Base-by-base conservation (phyloP, 2,329 filamentous ascomycete species). In the Claviceps purpurea region DNA sequence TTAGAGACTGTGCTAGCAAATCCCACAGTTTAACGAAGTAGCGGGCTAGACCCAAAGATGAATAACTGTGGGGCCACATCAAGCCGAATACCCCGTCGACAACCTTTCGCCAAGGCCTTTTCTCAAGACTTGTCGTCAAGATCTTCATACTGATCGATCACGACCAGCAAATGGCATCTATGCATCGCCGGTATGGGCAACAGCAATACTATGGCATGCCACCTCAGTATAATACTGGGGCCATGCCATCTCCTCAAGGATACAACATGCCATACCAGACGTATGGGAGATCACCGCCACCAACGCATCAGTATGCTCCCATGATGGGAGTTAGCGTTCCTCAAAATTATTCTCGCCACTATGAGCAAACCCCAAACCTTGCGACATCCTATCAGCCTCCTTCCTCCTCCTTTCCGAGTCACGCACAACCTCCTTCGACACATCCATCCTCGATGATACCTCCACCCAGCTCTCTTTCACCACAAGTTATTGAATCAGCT, bases 351-450 rank as follows among this genome's bases (percentile, higher is more conserved):
- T 60, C 73, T 50, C 71, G 73, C 44, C 70, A 73, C 61, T 67
- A 59, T 68, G 72, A 76, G 52, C 70, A 71, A 37, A 78, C 76
- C 50, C 75, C 77, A n/a, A 72, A 68, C 48, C 66, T 78, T 64
- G 72, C 77, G 51, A 73, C 80, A 52, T 69, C 82, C 56, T 74
- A 81, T 68, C 75, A 81, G 62, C 70, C 76, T 62, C 68, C 79
- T 63, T 65, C 69, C 34, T 64, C 66, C 18, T 67, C 72, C 26
- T 64, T 70, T 51, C 65, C 73, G 18, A 62, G 70, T 42, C 67
- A 68, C 52, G 68, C 74, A 20, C 73, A 74, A 37, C 78, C 77
- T 10, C 77, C 77, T 4, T 79, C 77, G 16, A 74, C 73, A 18
- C 71, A 75, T 52, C 75, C 75, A 7, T 71, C 72, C 3, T 65